Evolutionary conservation across 805 yeast species (phyloP), one percentile per base, ranked within the genome.

Genomic region (Cyberlindnera bimundalis): DNA sequence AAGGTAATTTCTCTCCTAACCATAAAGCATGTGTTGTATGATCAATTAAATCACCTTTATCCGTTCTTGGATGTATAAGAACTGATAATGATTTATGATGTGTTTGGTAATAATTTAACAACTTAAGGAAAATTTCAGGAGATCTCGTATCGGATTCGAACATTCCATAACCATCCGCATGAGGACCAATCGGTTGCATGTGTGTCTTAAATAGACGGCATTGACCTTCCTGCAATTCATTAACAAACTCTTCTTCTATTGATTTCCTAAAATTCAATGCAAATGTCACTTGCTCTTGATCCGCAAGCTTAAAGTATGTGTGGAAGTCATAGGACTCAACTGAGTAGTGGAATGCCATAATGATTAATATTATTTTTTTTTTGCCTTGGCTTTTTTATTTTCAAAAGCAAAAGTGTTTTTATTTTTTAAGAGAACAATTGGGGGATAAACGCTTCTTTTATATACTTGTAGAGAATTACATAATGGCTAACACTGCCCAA

Each of bases 21-120:
- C 84, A 78, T 25, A 78, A 53, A 0, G 84, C 82, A 45, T 71
- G 66, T 5, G 52, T 52, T 0, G 82, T 78, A 52, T 78, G 83
- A 53, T 78, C 82, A 7, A 38, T 46, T 23, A 68, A 46, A 2
- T 50, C 57, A 6, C 57, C 55, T 33, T 64, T 71, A 5, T 71
- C 73, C 6, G 66, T 53, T 17, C 60, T 65, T 23, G 83, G 84
- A 48, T 78, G 84, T 21, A 78, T 73, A 47, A 78, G 60, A 4
- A 77, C 82, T 18, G 74, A 67, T 33, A 78, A 60, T 5, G 56
- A 47, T 3, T 76, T 78, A 48, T 78, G 84, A 52, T 77, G 65
- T 41, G 73, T 39, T 49, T 74, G 79, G 53, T 67, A 77, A 58
- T 66, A 78, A 9, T 75, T 74, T 20, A 78, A 67, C 14, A 76